Conservation (phyloP, 2,329 filamentous ascomycete species). For the Sarocladium brachiariae region DNA sequence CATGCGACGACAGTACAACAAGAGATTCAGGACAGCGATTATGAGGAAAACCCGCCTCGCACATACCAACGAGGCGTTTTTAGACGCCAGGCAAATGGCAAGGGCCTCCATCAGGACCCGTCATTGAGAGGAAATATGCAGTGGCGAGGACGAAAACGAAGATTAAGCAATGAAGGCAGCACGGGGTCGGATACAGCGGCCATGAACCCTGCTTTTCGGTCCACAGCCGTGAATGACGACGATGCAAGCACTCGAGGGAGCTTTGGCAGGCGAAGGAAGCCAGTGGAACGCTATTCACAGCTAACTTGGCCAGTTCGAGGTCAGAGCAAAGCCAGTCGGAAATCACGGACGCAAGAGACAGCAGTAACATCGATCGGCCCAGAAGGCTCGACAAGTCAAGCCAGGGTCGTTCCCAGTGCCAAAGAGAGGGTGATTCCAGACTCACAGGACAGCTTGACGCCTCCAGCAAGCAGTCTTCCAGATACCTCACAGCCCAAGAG, state of each 20-base stretch:
- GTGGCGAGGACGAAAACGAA: not conserved
- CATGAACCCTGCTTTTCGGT: not conserved
- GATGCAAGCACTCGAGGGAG: not conserved
- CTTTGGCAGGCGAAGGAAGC: slow-evolving; percentile 1
- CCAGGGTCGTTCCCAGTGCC: not conserved
- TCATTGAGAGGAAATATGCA: not conserved
- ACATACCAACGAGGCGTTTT: not conserved
- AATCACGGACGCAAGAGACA: not conserved
- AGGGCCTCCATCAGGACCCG: not conserved
- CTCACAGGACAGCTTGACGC: slow-evolving; percentile 1
- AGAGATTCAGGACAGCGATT: not conserved
- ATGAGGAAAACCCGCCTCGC: not conserved
- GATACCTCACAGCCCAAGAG: not conserved
- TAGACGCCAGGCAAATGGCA: not conserved
- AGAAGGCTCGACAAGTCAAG: not conserved
- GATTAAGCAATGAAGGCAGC: not conserved
- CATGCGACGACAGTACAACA: not conserved
- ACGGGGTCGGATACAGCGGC: not conserved
- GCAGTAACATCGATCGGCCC: not conserved
- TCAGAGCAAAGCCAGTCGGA: not conserved
- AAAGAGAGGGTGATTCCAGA: not conserved
- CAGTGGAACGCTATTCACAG: slow-evolving; percentile 2
- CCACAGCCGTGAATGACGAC: not conserved
- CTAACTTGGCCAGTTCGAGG: not conserved
- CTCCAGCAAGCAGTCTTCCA: not conserved